Percentiles rank a stretch among this genome's conserved stretches.
Conservation (phyloP, 2,329 filamentous ascomycete species). For the Emergomyces orientalis region DNA sequence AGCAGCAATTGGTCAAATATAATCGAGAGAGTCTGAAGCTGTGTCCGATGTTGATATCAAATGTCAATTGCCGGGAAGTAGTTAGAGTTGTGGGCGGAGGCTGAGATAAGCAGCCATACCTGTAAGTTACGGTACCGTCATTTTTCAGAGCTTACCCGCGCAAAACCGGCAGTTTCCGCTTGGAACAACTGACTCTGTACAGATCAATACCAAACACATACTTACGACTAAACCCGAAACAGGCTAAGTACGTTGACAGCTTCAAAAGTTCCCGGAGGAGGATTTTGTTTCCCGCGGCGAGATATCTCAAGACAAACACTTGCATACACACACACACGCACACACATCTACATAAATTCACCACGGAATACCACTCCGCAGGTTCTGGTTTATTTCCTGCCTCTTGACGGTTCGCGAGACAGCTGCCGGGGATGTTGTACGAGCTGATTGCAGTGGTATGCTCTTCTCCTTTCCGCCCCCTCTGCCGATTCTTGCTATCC, state of each 20-base stretch:
- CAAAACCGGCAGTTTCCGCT: neutral
- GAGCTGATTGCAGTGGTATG: constrained; percentile 91
- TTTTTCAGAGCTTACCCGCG: neutral
- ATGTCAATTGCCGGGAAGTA: neutral
- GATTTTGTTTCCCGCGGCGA: neutral
- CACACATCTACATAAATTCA: neutral
- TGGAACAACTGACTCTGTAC: neutral
- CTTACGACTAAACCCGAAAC: neutral
- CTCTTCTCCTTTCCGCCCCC: constrained; percentile 16
- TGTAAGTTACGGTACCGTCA: neutral
- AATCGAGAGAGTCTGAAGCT: neutral
- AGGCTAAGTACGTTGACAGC: neutral
- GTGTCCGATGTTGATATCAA: neutral
- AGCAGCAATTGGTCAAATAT: neutral
- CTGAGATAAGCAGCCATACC: neutral
- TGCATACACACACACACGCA: neutral
- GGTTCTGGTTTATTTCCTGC: neutral
- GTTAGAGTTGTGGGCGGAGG: neutral
- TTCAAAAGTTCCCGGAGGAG: constrained; percentile 1
- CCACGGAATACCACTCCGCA: neutral
- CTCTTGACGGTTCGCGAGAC: neutral
- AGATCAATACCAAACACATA: neutral
- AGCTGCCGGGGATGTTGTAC: constrained; percentile 65
- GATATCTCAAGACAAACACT: neutral
- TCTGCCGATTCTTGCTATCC: too few species aligned